A percentile compares a stretch with the other conserved stretches of the same genome.
These are phyloP conservation scores for Excoecaria agallocha DNA, from an alignment of 345 rosid species.

Conservation along the genomic window DNA sequence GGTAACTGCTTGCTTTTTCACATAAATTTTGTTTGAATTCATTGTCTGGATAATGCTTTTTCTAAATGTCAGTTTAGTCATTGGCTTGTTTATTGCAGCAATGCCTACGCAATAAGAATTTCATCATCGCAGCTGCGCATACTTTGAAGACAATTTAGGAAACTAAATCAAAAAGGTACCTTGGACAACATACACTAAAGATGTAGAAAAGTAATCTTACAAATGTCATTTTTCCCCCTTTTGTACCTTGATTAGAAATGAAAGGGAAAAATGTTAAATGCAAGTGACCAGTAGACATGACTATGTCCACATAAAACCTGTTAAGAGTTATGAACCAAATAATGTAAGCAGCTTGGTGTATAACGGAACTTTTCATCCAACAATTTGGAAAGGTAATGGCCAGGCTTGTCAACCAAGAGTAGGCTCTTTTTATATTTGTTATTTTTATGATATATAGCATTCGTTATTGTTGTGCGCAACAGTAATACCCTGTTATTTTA, in stretches of 20 bases:
- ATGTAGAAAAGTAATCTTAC: not conserved
- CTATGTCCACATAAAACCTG: too few species aligned
- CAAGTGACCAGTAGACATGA: too few species aligned
- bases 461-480: too few species aligned
- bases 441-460: too few species aligned
- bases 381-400: too few species aligned
- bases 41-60: not conserved
- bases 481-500: too few species aligned
- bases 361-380: too few species aligned
- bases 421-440: too few species aligned
- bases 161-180: not conserved
- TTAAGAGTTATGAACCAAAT: too few species aligned
- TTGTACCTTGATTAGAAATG: not conserved
- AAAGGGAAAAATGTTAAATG: not conserved
- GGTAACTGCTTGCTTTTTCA: conserved; percentile 5
- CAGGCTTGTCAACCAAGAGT: too few species aligned
- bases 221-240: not conserved
- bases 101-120: not conserved
- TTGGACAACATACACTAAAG: not conserved
- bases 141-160: not conserved
- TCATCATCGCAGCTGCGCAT: not conserved
- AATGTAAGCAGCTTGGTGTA: too few species aligned
- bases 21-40: not conserved
- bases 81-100: conserved; percentile 4
- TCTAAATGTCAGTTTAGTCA: not conserved